phyloP scores from a whole-genome alignment of 805 yeast species.

The Priceomyces medius region DNA sequence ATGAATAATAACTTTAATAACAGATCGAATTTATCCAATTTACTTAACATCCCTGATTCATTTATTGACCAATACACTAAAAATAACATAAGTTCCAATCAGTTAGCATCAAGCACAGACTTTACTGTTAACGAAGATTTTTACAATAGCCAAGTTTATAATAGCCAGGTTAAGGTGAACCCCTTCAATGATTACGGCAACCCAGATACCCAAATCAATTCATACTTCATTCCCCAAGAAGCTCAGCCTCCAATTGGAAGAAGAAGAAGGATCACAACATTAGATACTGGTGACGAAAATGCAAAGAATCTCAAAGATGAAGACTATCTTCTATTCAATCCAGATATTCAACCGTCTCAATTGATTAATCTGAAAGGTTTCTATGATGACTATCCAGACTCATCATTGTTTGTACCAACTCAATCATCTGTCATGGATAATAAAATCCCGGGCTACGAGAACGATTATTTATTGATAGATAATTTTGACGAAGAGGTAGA shows the following conservation, averaged over 20 bases:
- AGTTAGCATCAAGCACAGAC: slow-evolving; percentile 4
- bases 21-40: slow-evolving; percentile 23
- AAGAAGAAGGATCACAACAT: slow-evolving; percentile 34
- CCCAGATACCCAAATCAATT: slow-evolving; percentile 26
- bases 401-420: slow-evolving; percentile 30
- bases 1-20: slow-evolving; percentile 12
- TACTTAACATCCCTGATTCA: slow-evolving; percentile 33
- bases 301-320: slow-evolving; percentile 26
- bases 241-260: slow-evolving; percentile 12
- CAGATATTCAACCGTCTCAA: slow-evolving; percentile 43
- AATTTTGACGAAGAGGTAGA: slow-evolving; percentile 39
- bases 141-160: slow-evolving; percentile 5
- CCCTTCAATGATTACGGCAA: slow-evolving; percentile 43
- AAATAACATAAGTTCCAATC: slow-evolving; percentile 5
- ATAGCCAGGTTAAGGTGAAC: slow-evolving; percentile 10
- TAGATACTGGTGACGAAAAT: slow-evolving; percentile 20
- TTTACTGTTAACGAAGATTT: slow-evolving; percentile 5
- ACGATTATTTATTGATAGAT: slow-evolving; percentile 32
- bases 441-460: slow-evolving; percentile 31
- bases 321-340: slow-evolving; percentile 38
- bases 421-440: slow-evolving; percentile 11
- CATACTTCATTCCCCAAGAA: slow-evolving; percentile 16
- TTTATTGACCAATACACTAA: slow-evolving; percentile 22
- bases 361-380: slow-evolving; percentile 25
- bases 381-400: slow-evolving; percentile 21